Evolutionary conservation across 371 early-diverging fungal species (phyloP), one percentile per base, ranked within the genome.

Genomic region (Choanephora cucurbitarum): DNA sequence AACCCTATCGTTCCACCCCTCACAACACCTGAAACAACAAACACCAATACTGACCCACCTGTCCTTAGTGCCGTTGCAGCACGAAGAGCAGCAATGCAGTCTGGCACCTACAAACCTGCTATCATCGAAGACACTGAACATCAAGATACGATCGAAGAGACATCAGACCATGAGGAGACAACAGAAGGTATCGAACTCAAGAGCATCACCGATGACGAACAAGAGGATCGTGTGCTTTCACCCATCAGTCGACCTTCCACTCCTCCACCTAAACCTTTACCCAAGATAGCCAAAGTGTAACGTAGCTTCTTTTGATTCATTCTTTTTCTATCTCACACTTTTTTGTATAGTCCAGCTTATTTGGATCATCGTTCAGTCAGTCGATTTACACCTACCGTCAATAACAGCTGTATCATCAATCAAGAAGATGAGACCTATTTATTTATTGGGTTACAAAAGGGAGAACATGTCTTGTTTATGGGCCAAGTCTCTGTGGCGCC

Each of bases 391-490:
- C 43, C 55, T 6, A 55, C 56, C 8, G 31, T 28, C 8, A n/a
- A 41, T 19, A 65, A 65, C 17, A 52, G 49, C 34, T 65, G 60
- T 34, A 49, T 60, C n/a, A 50, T 65, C 9, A 48, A 60, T 21
- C 60, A 60, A 40, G 60, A 62, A 34, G 56, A 51, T 1, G 62
- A 59, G 1, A 54, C 48, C 1, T 67, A 62, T 42, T 3, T 62
- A 14, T 67, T 62, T 55, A 15, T 67, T 32, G 67, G 67, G 17
- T 23, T 67, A 10, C 43, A 58, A 43, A 31, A 45, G 17, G 59
- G 50, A 55, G 59, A 67, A 73, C 56, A 79, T 14, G 21, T 84
- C 18, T 72, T 75, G 8, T 82, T 84, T 56, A 70, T 77, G 60
- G 85, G 85, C 17, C 69, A 76, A 43, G 75, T 73, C 11, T 43